Evolutionary conservation across 495 filamentous ascomycete species (phyloP), one percentile per base, ranked within the genome.

Genomic region (Xylaria nigripes): DNA sequence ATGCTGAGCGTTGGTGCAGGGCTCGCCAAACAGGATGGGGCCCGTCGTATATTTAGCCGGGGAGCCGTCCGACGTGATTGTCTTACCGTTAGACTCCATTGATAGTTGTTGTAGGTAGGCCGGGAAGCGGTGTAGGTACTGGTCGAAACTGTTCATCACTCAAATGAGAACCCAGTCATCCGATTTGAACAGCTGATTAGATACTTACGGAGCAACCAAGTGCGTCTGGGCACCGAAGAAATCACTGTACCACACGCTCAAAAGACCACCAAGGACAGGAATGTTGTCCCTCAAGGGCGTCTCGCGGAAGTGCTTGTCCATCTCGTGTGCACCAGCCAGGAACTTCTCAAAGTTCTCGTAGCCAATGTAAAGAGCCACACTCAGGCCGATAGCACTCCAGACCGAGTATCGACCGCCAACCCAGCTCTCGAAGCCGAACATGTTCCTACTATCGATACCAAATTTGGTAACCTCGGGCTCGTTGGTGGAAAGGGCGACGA

Each of bases 21-120:
- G 93, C 77, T 97, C 93, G 64, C 93, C 93, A 70, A 98, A 98
- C 50, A 98, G 74, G 71, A 98, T 87, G 19, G 93, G 80, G 16
- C 75, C 93, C 15, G 93, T 98, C 48, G 91, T 96, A 77, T 97
- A 97, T 70, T 95, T 94, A 68, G 95, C 90, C 45, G 94, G 87
- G 41, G 90, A 80, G 56, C 90, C 90, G 55, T 81, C 82, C 47
- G 92, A 89, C 56, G 93, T 95, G 70, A 97, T 89, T 51, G 89
- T 87, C 80, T 98, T 98, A 63, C 93, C 93, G 72, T 98, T 98
- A 62, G 94, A 97, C 76, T 98, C 93, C 93, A 98, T 98, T 58
- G 90, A 97, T 45, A 98, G 80, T 72, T 98, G 93, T 74, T 98
- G 93, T 27, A 98, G 87, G 75, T 98, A 98, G 57, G 93, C 93